Conservation (phyloP, 345 rosid species). For the Lenwebbia sp. region DNA sequence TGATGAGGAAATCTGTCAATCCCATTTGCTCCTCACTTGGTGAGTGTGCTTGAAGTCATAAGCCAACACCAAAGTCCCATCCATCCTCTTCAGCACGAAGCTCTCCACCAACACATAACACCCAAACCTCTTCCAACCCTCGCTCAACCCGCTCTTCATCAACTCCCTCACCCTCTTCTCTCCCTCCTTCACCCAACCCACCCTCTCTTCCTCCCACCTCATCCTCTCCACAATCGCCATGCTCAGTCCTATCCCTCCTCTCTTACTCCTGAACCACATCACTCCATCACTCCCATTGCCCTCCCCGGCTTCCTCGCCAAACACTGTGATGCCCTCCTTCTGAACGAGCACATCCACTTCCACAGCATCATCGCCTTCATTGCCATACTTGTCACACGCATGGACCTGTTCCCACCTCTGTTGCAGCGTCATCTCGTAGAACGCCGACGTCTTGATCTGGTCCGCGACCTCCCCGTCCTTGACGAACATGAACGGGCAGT, state of each 20-base stretch:
- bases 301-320: constrained; percentile 10
- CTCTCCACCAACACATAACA: constrained; percentile 57
- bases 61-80: constrained; percentile 33
- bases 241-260: constrained; percentile 27
- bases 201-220: constrained; percentile 39
- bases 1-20: not conserved
- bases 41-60: constrained; percentile 40
- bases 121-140: constrained; percentile 35
- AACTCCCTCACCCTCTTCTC: constrained; percentile 1
- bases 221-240: constrained; percentile 30
- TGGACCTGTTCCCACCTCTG: constrained; percentile 50
- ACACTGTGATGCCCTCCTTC: constrained; percentile 18
- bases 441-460: constrained; percentile 28
- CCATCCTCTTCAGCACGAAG: constrained; percentile 44
- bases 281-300: constrained; percentile 10
- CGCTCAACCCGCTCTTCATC: not conserved
- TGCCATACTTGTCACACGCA: constrained; percentile 12
- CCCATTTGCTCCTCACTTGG: constrained; percentile 28
- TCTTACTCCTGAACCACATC: constrained; percentile 17
- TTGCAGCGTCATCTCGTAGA: constrained; percentile 39
- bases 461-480: constrained; percentile 25
- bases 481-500: constrained; percentile 55
- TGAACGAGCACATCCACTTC: constrained; percentile 18
- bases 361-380: not conserved
- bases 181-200: constrained; percentile 30